These are phyloP conservation scores for Schizochytrium sp. DNA, from an alignment of 108 stramenopile genomes.

Conservation along the genomic window DNA sequence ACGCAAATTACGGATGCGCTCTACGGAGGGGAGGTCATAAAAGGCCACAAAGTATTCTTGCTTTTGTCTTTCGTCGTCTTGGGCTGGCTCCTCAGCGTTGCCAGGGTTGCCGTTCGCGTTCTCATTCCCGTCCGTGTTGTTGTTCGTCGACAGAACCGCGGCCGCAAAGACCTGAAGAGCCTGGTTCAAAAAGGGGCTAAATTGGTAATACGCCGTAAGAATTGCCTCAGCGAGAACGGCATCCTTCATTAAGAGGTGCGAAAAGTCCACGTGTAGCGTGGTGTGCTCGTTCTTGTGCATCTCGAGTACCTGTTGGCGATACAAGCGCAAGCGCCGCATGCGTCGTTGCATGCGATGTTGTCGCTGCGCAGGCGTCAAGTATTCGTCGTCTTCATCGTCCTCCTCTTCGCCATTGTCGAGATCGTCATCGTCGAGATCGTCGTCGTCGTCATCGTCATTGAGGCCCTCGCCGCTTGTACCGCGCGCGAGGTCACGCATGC, in stretches of 20 bases:
- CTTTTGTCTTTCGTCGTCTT: neutral
- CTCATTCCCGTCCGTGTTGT: neutral
- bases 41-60: slow-evolving; percentile 5
- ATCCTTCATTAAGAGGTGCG: neutral
- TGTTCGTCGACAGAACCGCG: neutral
- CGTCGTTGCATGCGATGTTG: neutral
- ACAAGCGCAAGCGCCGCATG: neutral
- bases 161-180: neutral
- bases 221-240: neutral
- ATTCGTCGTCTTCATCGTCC: neutral
- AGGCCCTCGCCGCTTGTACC: neutral
- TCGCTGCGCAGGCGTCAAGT: neutral
- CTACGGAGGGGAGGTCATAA: slow-evolving; percentile 13
- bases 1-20: slow-evolving; percentile 62
- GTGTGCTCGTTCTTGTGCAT: neutral
- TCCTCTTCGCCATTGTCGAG: neutral
- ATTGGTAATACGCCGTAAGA: neutral
- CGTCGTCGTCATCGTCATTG: neutral
- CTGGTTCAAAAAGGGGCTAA: neutral
- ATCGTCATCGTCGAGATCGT: neutral
- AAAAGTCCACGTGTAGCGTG: neutral
- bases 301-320: neutral
- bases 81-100: neutral
- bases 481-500: neutral
- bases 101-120: neutral